Conservation (phyloP, 2,329 filamentous ascomycete species). For the Arthrobotrys pseudoclavata region DNA sequence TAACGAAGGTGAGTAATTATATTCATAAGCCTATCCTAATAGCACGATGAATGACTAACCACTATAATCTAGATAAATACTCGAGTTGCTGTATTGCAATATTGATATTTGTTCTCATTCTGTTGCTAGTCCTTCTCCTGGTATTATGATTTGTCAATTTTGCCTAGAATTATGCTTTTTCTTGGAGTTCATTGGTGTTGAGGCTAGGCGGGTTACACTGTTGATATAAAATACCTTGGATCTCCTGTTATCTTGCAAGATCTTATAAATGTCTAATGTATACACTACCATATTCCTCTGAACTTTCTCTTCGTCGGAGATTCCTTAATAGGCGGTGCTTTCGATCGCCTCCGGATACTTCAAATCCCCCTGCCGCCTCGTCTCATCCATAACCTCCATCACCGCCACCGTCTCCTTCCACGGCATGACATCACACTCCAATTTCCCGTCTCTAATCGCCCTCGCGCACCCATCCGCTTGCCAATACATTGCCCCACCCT, state of each 20-base stretch:
- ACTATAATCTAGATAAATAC: constrained; percentile 34
- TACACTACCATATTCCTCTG: constrained; percentile 24
- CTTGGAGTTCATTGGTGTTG: constrained; percentile 50
- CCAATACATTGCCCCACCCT: constrained; percentile 87
- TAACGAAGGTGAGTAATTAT: constrained; percentile 81
- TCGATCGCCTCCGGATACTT: constrained; percentile 77
- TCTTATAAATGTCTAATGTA: constrained; percentile 33
- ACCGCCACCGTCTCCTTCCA: constrained; percentile 84
- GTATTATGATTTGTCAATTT: constrained; percentile 69
- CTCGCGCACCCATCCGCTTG: constrained; percentile 84
- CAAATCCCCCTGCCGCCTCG: constrained; percentile 74
- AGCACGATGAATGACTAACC: constrained; percentile 2
- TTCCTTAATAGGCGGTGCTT: constrained; percentile 68
- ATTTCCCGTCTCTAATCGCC: constrained; percentile 80
- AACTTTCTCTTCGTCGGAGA: not conserved
- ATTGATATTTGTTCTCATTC: constrained; percentile 87
- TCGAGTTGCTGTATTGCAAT: constrained; percentile 83
- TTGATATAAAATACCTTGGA: constrained; percentile 32
- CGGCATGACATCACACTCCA: constrained; percentile 79
- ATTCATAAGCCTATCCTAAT: constrained; percentile 25
- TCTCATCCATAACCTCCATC: constrained; percentile 84
- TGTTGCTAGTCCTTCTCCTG: constrained; percentile 84
- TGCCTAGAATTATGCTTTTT: not conserved
- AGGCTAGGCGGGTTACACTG: constrained; percentile 14
- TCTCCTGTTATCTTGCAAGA: not conserved